A percentile compares a stretch with the other conserved stretches of the same genome.
These are phyloP conservation scores for Hordeum marinum DNA, from an alignment of 176 grass and related monocot genomes.

Conservation along the genomic window DNA sequence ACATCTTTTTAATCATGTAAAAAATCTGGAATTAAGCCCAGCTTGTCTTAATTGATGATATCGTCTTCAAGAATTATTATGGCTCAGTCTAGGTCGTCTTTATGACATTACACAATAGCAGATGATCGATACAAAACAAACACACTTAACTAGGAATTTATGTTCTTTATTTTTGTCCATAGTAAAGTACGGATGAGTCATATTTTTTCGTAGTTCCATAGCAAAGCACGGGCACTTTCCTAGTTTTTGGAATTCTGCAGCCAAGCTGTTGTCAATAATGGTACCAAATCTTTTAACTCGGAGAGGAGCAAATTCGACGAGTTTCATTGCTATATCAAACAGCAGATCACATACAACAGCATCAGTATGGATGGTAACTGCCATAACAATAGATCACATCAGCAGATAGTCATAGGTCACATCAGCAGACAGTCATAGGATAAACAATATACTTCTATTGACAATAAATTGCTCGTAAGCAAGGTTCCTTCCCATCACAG, in stretches of 20 bases:
- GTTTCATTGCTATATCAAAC: slow-evolving; percentile 1
- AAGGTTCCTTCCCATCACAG: background rate
- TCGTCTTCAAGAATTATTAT: too few species aligned
- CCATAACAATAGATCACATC: slow-evolving; percentile 14
- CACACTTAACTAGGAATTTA: too few species aligned
- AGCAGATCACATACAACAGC: background rate
- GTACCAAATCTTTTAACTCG: background rate
- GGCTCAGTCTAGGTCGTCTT: too few species aligned
- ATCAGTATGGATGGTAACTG: slow-evolving; percentile 11
- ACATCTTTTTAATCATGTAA: too few species aligned
- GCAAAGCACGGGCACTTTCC: too few species aligned
- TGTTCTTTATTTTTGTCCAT: too few species aligned
- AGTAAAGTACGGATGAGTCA: too few species aligned
- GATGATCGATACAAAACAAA: too few species aligned
- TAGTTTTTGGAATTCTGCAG: background rate
- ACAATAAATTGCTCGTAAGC: background rate
- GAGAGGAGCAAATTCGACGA: slow-evolving; percentile 21
- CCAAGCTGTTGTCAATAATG: slow-evolving; percentile 12
- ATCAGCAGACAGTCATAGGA: background rate
- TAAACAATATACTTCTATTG: background rate
- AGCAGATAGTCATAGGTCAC: background rate
- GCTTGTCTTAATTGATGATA: too few species aligned
- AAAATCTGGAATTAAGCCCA: too few species aligned
- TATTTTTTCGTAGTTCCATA: too few species aligned
- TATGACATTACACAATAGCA: too few species aligned